These are phyloP conservation scores for Ceratobasidium sp. DNA, from an alignment of 1,284 basidiomycete species.

Conservation along the genomic window DNA sequence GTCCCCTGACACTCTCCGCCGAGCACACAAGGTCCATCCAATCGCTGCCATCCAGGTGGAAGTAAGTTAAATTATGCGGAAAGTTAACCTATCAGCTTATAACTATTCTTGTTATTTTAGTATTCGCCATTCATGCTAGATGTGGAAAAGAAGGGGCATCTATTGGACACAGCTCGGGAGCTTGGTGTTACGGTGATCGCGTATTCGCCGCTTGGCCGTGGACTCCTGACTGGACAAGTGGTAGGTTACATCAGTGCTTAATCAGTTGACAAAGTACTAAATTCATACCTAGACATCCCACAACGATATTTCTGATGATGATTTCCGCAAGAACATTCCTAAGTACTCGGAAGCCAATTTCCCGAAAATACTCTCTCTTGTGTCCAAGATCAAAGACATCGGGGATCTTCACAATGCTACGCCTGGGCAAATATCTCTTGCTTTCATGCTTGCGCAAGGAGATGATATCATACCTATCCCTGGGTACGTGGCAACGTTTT, in stretches of 20 bases:
- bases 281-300: constrained; percentile 51
- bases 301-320: constrained; percentile 20
- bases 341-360: constrained; percentile 60
- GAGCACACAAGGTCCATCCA: constrained; percentile 67
- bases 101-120: not conserved
- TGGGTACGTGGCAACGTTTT: constrained; percentile 48
- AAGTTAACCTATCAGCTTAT: not conserved
- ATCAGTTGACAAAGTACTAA: not conserved
- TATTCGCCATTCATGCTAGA: constrained; percentile 68
- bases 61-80: constrained; percentile 18
- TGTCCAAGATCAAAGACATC: constrained; percentile 56
- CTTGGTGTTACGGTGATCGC: constrained; percentile 48
- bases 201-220: constrained; percentile 53
- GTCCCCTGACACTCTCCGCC: constrained; percentile 63
- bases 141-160: constrained; percentile 57
- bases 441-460: constrained; percentile 68
- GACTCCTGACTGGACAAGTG: constrained; percentile 47
- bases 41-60: constrained; percentile 70
- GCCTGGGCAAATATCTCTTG: constrained; percentile 63
- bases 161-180: constrained; percentile 57
- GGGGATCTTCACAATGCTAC: constrained; percentile 59
- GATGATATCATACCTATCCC: constrained; percentile 63
- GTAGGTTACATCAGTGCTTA: not conserved
- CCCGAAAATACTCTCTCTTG: constrained; percentile 62
- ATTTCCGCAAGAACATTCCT: constrained; percentile 34